Evolutionary conservation across 371 early-diverging fungal species (phyloP), one percentile per base, ranked within the genome.

Genomic region (Mucor racemosus): DNA sequence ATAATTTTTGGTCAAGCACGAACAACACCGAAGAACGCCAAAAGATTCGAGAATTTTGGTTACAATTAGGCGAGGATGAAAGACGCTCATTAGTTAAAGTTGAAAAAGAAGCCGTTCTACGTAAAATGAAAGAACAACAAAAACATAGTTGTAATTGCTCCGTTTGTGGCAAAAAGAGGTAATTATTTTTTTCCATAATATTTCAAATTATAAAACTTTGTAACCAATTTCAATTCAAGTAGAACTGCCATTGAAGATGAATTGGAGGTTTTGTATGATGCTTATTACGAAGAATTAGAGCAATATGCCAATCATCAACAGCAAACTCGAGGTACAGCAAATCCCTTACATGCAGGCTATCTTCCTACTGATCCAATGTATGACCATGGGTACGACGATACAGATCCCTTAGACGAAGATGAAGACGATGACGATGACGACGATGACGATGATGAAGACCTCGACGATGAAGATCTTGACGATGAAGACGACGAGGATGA

Each of bases 101-200:
- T 15, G 97, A 97, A 73, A 95, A 95, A 75, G 95, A 95, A 65
- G 92, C 95, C 15, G 96, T 97, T 0, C 76, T 95, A 62, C 89
- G 90, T 69, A 95, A 94, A 76, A 94, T 97, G 88, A 93, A 93
- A 76, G 95, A 97, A 74, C 95, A 97, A 74, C 95, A 95, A 78
- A 91, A 91, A 68, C 92, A 94, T 74, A 90, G 91, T 7, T 97
- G 97, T 69, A 89, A 88, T 41, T 97, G 97, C 74, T 89, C 92
- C 39, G 90, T 92, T 7, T 97, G 97, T 73, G 93, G 95, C n/a
- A 86, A 92, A 68, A 94, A 94, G 73, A 88, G 95, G 90, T 93
- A 78, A 58, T 55, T 62, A 19, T 39, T 55, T 46, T 26, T 9
- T 26, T n/a, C 15, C 55, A 38, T 17, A 1, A 50, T 50, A 21